Evolutionary conservation across 2,329 filamentous ascomycete genomes (phyloP), one percentile per base, ranked within the genome.

Genomic region (Fusarium sp.): DNA sequence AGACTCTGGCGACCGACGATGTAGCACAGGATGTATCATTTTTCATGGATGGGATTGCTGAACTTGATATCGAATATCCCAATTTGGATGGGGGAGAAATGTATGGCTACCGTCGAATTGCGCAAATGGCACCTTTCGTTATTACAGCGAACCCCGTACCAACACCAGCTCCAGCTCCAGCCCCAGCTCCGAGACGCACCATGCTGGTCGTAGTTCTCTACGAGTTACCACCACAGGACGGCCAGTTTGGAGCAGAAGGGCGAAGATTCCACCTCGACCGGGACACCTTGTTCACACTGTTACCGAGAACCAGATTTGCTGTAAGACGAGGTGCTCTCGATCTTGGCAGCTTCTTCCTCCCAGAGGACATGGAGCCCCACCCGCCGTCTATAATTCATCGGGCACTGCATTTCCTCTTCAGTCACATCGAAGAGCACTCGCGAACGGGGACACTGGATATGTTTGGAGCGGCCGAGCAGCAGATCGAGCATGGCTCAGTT

Each of bases 371-470:
- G 38, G 40, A 64, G 6, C 10, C 40, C 0, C 62, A 67, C 12
- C 69, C 69, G 0, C 58, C 55, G 7, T 31, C 49, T 5, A 56
- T 69, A 10, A 67, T 75, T 5, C 64, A 68, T 20, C 62, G 60
- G 7, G 76, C 69, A 20, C 46, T 77, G 9, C 44, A 58, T 10
- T 74, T 75, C n/a, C 11, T 78, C 3, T 77, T 78, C 22, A 44
- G 36, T 0, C 66, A 77, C 17, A 61, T 78, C 0, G 57, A 75
- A 44, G 72, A 68, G 5, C 61, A 44, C 33, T 73, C 66, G 7
- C 40, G 53, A 35, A 62, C 57, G 36, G 72, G 70, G 11, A 20
- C n/a, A 9, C 22, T 73, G 38, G 66, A 75, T 38, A 76, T 76
- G 66, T 73, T 76, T 33, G 71, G 62, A 10, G 27, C 40, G 17